These are phyloP conservation scores for Talaromyces adpressus DNA, from an alignment of 495 filamentous ascomycete genomes.

Conservation along the genomic window DNA sequence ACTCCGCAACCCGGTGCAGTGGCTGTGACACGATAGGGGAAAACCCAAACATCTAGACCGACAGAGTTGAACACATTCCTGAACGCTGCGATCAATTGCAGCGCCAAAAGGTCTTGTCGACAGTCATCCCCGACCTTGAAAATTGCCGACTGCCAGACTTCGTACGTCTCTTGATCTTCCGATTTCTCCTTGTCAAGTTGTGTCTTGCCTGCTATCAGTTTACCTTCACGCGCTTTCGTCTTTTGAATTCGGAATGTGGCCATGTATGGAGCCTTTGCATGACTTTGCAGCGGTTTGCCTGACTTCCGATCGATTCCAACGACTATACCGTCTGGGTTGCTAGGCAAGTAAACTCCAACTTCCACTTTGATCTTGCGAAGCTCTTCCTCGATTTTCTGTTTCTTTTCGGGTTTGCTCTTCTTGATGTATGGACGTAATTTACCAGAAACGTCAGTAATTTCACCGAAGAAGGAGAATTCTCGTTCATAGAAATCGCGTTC, in stretches of 20 bases:
- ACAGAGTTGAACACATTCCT: conserved; percentile 91
- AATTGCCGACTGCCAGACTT: conserved; percentile 98
- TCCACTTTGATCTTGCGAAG: conserved; percentile 93
- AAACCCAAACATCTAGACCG: conserved; percentile 93
- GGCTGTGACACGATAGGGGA: conserved; percentile 96
- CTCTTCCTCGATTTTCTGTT: conserved; percentile 98
- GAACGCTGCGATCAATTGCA: conserved; percentile 98
- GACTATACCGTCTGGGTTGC: conserved; percentile 93
- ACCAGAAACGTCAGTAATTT: conserved; percentile 90
- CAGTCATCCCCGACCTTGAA: conserved; percentile 99
- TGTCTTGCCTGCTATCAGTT: conserved; percentile 5
- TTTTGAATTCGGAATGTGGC: conserved; percentile 96
- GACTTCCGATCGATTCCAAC: conserved; percentile 97
- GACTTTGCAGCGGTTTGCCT: conserved; percentile 92
- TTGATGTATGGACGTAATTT: conserved; percentile 93
- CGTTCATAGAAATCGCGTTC: conserved; percentile 87
- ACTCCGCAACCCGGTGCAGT: conserved; percentile 97
- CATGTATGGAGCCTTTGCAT: conserved; percentile 98
- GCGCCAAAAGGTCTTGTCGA: conserved; percentile 89
- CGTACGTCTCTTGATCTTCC: conserved; percentile 50
- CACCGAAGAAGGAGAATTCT: conserved; percentile 96
- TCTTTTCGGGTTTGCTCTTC: conserved; percentile 90
- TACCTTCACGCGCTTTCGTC: conserved; percentile 40
- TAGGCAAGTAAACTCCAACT: conserved; percentile 92
- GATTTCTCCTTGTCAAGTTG: conserved; percentile 17